phyloP scores from a whole-genome alignment of 2,329 filamentous ascomycete genomes.

The Talaromyces atroroseus region DNA sequence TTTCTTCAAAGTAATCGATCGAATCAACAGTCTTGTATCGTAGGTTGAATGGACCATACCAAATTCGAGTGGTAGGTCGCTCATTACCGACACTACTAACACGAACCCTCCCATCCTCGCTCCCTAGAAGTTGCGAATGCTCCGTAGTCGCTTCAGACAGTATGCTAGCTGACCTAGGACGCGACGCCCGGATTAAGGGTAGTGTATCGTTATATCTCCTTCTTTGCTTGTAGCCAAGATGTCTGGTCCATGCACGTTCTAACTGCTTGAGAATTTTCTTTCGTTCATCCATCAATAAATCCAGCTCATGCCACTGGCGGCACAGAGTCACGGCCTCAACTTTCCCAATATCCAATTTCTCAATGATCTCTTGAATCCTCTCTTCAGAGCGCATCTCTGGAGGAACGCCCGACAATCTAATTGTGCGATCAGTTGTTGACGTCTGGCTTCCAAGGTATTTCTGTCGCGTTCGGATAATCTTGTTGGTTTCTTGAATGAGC shows the following conservation, averaged over 20 bases:
- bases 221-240: slow-evolving; percentile 56
- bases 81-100: slow-evolving; percentile 41
- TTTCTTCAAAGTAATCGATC: slow-evolving; percentile 90
- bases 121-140: slow-evolving; percentile 54
- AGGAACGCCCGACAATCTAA: slow-evolving; percentile 85
- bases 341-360: slow-evolving; percentile 80
- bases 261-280: slow-evolving; percentile 62
- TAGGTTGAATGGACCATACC: slow-evolving; percentile 71
- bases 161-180: slow-evolving; percentile 32
- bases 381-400: slow-evolving; percentile 70
- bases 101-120: slow-evolving; percentile 35
- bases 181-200: slow-evolving; percentile 45
- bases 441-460: slow-evolving; percentile 89
- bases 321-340: slow-evolving; percentile 86
- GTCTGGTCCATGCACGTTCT: slow-evolving; percentile 76
- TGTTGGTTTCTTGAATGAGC: slow-evolving; percentile 74
- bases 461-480: slow-evolving; percentile 79
- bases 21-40: slow-evolving; percentile 73
- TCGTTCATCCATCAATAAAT: slow-evolving; percentile 65
- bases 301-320: slow-evolving; percentile 77
- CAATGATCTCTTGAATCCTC: slow-evolving; percentile 78
- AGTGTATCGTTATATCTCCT: slow-evolving; percentile 40
- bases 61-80: slow-evolving; percentile 66
- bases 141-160: slow-evolving; percentile 48
- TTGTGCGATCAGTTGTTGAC: slow-evolving; percentile 92